Evolutionary conservation across 2,329 filamentous ascomycete species (phyloP), one percentile per base, ranked within the genome.

Genomic region (Ascochyta fabae): DNA sequence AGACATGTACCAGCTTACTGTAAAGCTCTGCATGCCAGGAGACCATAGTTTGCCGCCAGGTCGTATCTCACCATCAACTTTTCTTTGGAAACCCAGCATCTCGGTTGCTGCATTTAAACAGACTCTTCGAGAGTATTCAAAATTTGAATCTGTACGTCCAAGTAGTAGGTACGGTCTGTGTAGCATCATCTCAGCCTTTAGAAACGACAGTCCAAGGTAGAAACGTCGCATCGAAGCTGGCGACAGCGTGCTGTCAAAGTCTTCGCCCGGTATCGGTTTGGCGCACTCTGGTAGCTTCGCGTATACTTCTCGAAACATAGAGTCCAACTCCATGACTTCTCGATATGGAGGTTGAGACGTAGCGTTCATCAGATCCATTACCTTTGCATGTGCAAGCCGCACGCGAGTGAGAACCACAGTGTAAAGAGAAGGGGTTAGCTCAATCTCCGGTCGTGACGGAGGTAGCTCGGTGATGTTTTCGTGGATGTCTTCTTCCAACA

Each of bases 51-150:
- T 71, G 0, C 78, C 77, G 0, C 75, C 77, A 0, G 75, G 75
- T 39, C 76, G 71, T 9, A 76, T 70, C 45, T 80, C 77, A 2
- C 61, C 58, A 52, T 81, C 75, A 7, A 83, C 58, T 10, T 75
- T 75, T 45, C 71, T 74, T 55, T 83, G 81, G 35, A 78, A 72
- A 3, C 73, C 65, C 15, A 83, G 66, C 9, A 79, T 78, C 33
- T 75, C 72, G 22, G 76, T 68, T 1, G 80, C 78, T 4, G 80
- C 78, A 48, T 81, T 77, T 3, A 82, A 63, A 58, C 80, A 82
- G 0, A 73, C 70, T 39, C 67, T 65, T 6, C 79, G 71, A 0
- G 80, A 82, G 53, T 76, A 75, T 23, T 65, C 61, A 50, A 75
- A 81, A 6, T 67, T 69, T 1, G 58, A 13, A 48, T 80, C 71